Base-by-base conservation (phyloP, 169 alveolate genomes). In the Plasmodium relictum region DNA sequence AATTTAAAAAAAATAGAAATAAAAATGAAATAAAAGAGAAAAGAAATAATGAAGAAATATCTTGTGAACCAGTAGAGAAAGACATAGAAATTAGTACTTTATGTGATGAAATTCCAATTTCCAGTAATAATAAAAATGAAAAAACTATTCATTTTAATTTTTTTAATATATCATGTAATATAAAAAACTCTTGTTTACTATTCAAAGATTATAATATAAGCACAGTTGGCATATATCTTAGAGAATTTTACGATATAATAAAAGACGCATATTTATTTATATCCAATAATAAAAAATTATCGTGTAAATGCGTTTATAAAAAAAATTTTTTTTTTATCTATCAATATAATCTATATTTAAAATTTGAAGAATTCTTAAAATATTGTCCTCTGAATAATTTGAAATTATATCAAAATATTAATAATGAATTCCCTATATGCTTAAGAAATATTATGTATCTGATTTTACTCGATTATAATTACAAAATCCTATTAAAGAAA, bases 261-360 rank as follows among this genome's bases (percentile, higher is more conserved):
- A 71, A 80, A 58, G 83, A 80, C 66, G 90, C 90, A 2, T 66
- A 80, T 54, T 18, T 12, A 71, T 80, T 80, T 52, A 59, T 80
- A n/a, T 20, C 12, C 18, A 80, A 52, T n/a, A 52, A 52, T 68
- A 10, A 44, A 9, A 24, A n/a, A 14, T 16, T 14, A 42, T 50
- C 54, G 24, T 12, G 18, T 12, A 24, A 22, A 9, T 80, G 76
- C 24, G 18, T 66, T 20, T 80, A 80, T 26, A 45, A 37, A n/a
- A 66, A 54, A 12, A 48, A 68, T 14, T 58, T 39, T 59, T 31
- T 44, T 41, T 80, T 80, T 59, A 52, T 80, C 4, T 45, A 80
- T 16, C 90, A 80, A 59, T 80, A 66, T 45, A 80, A 74, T 18
- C 41, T 80, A 44, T 50, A 80, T 66, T 9, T 80, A 20, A 50